A percentile compares a stretch with the other conserved stretches of the same genome.
These are phyloP conservation scores for Globisporangium camurandrum DNA, from an alignment of 352 stramenopile species.

Conservation along the genomic window DNA sequence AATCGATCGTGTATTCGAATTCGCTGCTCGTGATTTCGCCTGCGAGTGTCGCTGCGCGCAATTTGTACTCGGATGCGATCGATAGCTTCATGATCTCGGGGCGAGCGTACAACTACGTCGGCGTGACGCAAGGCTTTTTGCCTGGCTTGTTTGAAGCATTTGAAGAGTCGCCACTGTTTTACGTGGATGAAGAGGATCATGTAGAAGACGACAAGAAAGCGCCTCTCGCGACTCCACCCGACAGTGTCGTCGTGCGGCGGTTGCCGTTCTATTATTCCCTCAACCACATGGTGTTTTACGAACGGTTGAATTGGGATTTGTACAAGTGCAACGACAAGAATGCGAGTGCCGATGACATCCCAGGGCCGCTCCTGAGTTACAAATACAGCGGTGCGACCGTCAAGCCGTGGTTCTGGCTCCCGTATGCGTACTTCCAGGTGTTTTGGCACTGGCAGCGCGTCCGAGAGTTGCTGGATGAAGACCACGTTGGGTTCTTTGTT, in stretches of 20 bases:
- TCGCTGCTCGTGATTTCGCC: slow-evolving; percentile 75
- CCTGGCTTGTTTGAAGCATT: slow-evolving; percentile 75
- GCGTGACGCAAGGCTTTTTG: slow-evolving; percentile 74
- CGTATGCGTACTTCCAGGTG: slow-evolving; percentile 77
- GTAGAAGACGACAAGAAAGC: slow-evolving; percentile 20
- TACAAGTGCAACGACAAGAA: slow-evolving; percentile 83
- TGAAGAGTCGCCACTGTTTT: slow-evolving; percentile 73
- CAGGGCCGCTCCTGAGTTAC: slow-evolving; percentile 63
- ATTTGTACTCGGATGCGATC: slow-evolving; percentile 76
- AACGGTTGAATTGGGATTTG: slow-evolving; percentile 81
- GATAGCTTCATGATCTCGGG: slow-evolving; percentile 82
- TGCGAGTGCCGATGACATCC: slow-evolving; percentile 40
- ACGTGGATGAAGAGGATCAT: slow-evolving; percentile 31
- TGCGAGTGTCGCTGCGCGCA: slow-evolving; percentile 53
- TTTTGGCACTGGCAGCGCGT: slow-evolving; percentile 78
- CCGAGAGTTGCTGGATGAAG: slow-evolving; percentile 46
- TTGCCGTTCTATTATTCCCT: slow-evolving; percentile 83
- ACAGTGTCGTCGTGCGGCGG: slow-evolving; percentile 48
- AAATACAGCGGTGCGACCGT: slow-evolving; percentile 71
- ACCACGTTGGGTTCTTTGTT: slow-evolving; percentile 57
- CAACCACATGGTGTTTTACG: slow-evolving; percentile 87
- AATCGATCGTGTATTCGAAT: slow-evolving; percentile 78
- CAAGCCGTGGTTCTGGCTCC: slow-evolving; percentile 79
- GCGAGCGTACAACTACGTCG: slow-evolving; percentile 74
- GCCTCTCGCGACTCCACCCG: slow-evolving; percentile 8